Evolutionary conservation across 2,329 filamentous ascomycete species (phyloP), one percentile per base, ranked within the genome.

Genomic region (Coleophoma eucalyptorum): DNA sequence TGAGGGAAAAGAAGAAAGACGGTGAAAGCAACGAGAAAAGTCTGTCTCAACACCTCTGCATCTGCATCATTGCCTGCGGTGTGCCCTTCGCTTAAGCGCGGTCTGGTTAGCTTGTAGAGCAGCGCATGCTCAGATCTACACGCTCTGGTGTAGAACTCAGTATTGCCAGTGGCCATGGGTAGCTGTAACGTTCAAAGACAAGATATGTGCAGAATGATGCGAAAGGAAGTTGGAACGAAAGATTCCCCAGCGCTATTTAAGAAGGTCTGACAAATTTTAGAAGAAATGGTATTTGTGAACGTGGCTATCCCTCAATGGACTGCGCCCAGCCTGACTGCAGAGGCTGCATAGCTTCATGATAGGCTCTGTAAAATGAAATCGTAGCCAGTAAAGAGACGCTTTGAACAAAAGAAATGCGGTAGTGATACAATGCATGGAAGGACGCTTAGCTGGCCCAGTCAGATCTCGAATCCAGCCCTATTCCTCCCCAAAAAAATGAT

Each of bases 351-450:
- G 55, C 55, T 53, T 58, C 55, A 46, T 65, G 63, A 62, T 65
- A 62, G 63, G 63, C 58, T 60, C 57, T 58, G 50, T 50, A 45
- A 48, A 51, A 55, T 51, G 45, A 50, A 50, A 43, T 43, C 59
- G 54, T 53, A 64, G 55, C 63, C 63, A 65, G 61, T 65, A 54
- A 64, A 55, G 58, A 61, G 54, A 60, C 62, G 59, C 56, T 62
- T 52, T 62, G 57, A 55, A 64, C 52, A 62, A 62, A 60, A 53
- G 58, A 60, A 57, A 63, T 62, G 62, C 58, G 63, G 58, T 57
- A 63, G 60, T 62, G 59, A 65, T 65, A 65, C 63, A 65, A 63
- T 60, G 62, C 62, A 65, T 62, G 61, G 57, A 54, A 57, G 60
- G 58, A 61, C 59, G 62, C 61, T 63, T 62, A 60, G 57, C 59